These are phyloP conservation scores for Mercurialis annua DNA, from an alignment of 345 rosid genomes.

Conservation along the genomic window DNA sequence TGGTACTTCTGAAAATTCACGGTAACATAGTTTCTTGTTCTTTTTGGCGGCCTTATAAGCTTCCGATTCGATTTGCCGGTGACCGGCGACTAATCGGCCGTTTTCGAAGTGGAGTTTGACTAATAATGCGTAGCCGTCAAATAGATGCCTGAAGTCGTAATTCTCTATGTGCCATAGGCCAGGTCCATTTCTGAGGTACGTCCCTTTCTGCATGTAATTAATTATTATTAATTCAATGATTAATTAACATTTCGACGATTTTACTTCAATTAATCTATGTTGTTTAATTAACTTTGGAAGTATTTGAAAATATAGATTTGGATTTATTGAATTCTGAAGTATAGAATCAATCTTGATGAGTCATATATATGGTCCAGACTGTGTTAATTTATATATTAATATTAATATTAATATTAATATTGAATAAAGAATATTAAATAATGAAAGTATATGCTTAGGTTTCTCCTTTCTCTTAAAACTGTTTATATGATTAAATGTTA, in stretches of 20 bases:
- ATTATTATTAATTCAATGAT: not conserved
- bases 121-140: slow-evolving; percentile 85
- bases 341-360: not conserved
- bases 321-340: not conserved
- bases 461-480: not conserved
- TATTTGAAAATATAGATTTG: not conserved
- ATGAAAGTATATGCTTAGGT: not conserved
- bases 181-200: slow-evolving; percentile 91
- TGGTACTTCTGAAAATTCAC: slow-evolving; percentile 92
- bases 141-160: slow-evolving; percentile 90
- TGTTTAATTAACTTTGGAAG: not conserved
- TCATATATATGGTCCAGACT: not conserved
- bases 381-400: too few species aligned
- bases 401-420: too few species aligned
- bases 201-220: slow-evolving; percentile 69
- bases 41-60: slow-evolving; percentile 83
- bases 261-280: not conserved
- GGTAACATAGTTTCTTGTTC: slow-evolving; percentile 65
- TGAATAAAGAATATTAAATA: not conserved
- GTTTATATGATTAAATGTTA: not conserved
- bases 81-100: slow-evolving; percentile 64
- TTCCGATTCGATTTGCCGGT: slow-evolving; percentile 79
- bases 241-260: not conserved
- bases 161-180: slow-evolving; percentile 82
- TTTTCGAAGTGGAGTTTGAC: slow-evolving; percentile 65